Evolutionary conservation across 441 rosid genomes (phyloP).

Genomic region (Adansonia madagascariensis): DNA sequence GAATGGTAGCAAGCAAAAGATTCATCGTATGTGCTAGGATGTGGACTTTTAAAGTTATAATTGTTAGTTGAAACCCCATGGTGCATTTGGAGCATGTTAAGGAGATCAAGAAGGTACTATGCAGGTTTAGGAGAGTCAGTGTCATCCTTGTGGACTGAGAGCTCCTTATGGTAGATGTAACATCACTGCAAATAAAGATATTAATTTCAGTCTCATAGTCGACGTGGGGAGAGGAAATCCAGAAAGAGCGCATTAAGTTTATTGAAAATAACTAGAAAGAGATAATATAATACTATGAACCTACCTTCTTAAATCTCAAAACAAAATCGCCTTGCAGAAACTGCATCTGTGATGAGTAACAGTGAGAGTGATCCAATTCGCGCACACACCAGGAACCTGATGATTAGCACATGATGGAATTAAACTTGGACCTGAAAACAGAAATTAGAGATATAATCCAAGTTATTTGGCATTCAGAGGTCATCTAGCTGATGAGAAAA

Average conservation of each 20-base stretch:
- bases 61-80: neutral
- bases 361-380: constrained; percentile 46
- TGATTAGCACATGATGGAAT: constrained; percentile 56
- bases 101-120: constrained; percentile 33
- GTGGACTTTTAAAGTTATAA: neutral
- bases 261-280: too few species aligned
- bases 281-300: too few species aligned
- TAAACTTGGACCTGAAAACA: constrained; percentile 46
- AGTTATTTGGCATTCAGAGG: neutral
- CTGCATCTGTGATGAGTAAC: constrained; percentile 53
- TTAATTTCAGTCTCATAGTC: constrained; percentile 32
- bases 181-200: constrained; percentile 37
- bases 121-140: constrained; percentile 35
- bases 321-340: constrained; percentile 50
- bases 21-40: neutral
- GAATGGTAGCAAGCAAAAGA: neutral
- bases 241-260: too few species aligned
- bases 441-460: neutral
- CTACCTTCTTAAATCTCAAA: too few species aligned
- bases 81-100: constrained; percentile 21
- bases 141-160: constrained; percentile 44
- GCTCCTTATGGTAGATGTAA: constrained; percentile 32
- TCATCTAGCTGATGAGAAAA: neutral
- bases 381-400: constrained; percentile 57
- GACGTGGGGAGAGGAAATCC: constrained; percentile 20